Base-by-base conservation (phyloP, 352 stramenopile species). In the Elongisporangium undulatum region DNA sequence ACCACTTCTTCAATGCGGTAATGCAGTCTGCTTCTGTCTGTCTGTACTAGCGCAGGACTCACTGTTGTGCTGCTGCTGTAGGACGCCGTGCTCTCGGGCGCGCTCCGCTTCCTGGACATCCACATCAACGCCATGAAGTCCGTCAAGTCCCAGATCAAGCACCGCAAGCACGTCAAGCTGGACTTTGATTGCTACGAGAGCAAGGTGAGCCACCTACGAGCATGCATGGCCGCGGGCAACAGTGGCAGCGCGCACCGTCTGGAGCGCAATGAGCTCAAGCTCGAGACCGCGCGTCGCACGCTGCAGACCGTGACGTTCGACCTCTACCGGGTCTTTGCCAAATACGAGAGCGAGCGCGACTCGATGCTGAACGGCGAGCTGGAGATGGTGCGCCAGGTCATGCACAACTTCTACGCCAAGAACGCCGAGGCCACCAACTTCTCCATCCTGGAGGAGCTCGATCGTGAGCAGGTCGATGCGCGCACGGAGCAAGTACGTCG, bases 41-140 rank as follows among this genome's bases (percentile, higher is more conserved):
- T 51, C 4, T 60, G 9, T n/a, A n/a, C n/a, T 4, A 34, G 26
- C 4, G 26, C 49, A 17, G 22, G 12, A 21, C 22, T 7, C 4
- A 41, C 24, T 34, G 15, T n/a, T 21, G 8, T 59, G 51, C 13
- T 10, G 41, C 22, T 7, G 9, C 4, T 41, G 7, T 55, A 91
- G 82, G 79, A 89, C 22, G 79, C 80, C 15, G 78, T 86, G 26
- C 61, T 91, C 19, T 66, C 77, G 2, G 77, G 79, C 9, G 82
- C 82, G 3, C 26, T 90, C 13, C 76, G 83, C 13, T 87, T 89
- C 59, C 60, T 90, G 24, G 79, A 87, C 51, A 89, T 89, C 55
- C 79, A 90, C 58, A 79, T 90, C 58, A 87, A 89, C 55, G 83
- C 79, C 15, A 88, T 92, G 77, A 83, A 85, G 58, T 87, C 76